Evolutionary conservation across 192 early-diverging fungal species (phyloP).

Genomic region (Backusella sp.): DNA sequence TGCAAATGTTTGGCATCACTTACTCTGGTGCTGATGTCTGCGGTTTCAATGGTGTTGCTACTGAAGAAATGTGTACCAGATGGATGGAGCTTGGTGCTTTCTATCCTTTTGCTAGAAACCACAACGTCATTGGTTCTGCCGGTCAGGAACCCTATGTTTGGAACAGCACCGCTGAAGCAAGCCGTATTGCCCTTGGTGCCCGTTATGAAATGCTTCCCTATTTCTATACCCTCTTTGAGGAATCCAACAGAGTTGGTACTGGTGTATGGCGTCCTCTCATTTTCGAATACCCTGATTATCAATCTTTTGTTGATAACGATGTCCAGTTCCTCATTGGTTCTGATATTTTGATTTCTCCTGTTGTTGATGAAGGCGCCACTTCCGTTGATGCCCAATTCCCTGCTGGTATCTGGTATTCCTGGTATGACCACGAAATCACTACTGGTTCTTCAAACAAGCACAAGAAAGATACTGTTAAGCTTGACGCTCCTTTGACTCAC

Average conservation of each 20-base stretch:
- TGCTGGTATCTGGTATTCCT: constrained; percentile 62
- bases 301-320: constrained; percentile 45
- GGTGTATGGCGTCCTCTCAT: constrained; percentile 55
- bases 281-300: constrained; percentile 47
- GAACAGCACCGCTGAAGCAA: constrained; percentile 51
- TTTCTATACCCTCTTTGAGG: constrained; percentile 54
- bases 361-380: constrained; percentile 42
- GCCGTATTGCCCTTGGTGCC: constrained; percentile 49
- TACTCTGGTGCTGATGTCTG: constrained; percentile 73
- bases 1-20: constrained; percentile 71
- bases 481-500: constrained; percentile 49
- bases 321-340: constrained; percentile 60
- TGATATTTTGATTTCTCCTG: constrained; percentile 58
- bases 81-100: constrained; percentile 62
- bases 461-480: constrained; percentile 21
- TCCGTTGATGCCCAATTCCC: constrained; percentile 65
- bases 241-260: constrained; percentile 48
- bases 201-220: constrained; percentile 65
- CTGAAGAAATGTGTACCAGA: constrained; percentile 63
- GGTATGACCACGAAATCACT: constrained; percentile 36
- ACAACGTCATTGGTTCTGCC: constrained; percentile 47
- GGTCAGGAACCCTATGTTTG: constrained; percentile 65
- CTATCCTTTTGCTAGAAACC: constrained; percentile 51
- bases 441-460: constrained; percentile 12
- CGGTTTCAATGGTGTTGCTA: constrained; percentile 62